A percentile compares a stretch with the other conserved stretches of the same genome.
phyloP scores from a whole-genome alignment of 139 green algal genomes.

The Cymbomonas tetramitiformis region DNA sequence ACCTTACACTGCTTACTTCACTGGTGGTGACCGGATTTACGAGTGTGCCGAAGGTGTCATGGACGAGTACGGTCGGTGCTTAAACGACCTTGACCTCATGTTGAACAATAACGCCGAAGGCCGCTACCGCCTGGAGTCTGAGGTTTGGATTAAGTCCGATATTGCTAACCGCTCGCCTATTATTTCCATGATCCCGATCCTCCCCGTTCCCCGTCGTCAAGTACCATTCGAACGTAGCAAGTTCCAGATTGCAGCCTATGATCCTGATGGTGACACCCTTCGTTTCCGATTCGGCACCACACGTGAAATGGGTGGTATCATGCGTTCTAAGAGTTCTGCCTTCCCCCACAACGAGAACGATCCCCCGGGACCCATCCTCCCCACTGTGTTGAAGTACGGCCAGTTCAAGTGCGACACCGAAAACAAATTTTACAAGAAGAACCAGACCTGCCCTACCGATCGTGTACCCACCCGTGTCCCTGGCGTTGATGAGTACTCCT shows the following conservation, averaged over 20 bases:
- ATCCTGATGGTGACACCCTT: conserved; percentile 13
- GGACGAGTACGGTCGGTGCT: background rate
- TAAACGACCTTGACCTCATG: conserved; percentile 3
- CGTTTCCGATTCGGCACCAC: conserved; percentile 11
- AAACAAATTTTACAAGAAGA: background rate
- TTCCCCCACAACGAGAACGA: background rate
- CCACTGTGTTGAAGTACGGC: background rate
- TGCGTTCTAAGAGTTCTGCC: conserved; percentile 9
- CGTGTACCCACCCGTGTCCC: background rate
- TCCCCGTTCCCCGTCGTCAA: background rate
- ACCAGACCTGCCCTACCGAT: conserved; percentile 7
- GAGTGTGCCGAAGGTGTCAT: conserved; percentile 9
- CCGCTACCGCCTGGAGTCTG: conserved; percentile 15
- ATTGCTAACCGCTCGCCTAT: background rate
- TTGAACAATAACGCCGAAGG: conserved; percentile 21
- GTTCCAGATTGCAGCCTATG: conserved; percentile 24
- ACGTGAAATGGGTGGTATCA: conserved; percentile 16
- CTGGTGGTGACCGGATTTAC: conserved; percentile 15
- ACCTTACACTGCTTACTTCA: conserved; percentile 16
- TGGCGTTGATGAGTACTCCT: conserved; percentile 1
- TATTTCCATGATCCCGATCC: background rate
- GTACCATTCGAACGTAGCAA: background rate
- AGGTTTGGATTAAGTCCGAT: conserved; percentile 7
- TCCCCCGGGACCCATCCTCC: background rate
- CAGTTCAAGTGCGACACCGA: background rate